Conservation (phyloP, 2,329 filamentous ascomycete species). For the Neofusicoccum ribis region DNA sequence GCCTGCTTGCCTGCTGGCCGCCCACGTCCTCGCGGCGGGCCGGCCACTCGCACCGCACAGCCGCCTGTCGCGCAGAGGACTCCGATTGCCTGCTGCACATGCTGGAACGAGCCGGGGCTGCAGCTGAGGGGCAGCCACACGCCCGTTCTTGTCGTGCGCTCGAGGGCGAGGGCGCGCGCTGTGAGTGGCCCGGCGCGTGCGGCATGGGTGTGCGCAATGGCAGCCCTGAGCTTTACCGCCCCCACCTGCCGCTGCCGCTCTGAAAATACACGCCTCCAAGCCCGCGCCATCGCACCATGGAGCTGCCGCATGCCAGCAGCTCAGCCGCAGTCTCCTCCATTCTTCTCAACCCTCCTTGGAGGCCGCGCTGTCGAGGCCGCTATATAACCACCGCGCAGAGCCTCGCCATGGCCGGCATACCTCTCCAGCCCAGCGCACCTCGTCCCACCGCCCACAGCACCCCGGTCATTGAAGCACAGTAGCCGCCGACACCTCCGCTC, state of each 20-base stretch:
- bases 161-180: neutral
- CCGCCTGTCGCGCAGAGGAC: neutral
- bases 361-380: neutral
- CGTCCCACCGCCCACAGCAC: neutral
- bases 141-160: neutral
- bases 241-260: conserved; percentile 10
- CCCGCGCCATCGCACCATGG: conserved; percentile 19
- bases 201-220: neutral
- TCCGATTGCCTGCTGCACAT: neutral
- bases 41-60: neutral
- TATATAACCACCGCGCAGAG: conserved; percentile 10
- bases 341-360: neutral
- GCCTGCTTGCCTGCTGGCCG: neutral
- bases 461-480: conserved; percentile 10
- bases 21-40: no score
- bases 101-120: conserved; percentile 12
- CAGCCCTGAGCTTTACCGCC: conserved; percentile 16
- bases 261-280: conserved; percentile 20
- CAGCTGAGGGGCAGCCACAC: conserved; percentile 1
- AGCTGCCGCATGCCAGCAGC: conserved; percentile 11
- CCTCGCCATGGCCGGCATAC: conserved; percentile 7
- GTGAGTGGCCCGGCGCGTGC: neutral
- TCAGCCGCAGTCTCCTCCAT: conserved; percentile 19
- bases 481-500: conserved; percentile 10
- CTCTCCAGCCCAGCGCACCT: neutral